These are phyloP conservation scores for Durotheca rogersii DNA, from an alignment of 495 filamentous ascomycete species.

Conservation along the genomic window DNA sequence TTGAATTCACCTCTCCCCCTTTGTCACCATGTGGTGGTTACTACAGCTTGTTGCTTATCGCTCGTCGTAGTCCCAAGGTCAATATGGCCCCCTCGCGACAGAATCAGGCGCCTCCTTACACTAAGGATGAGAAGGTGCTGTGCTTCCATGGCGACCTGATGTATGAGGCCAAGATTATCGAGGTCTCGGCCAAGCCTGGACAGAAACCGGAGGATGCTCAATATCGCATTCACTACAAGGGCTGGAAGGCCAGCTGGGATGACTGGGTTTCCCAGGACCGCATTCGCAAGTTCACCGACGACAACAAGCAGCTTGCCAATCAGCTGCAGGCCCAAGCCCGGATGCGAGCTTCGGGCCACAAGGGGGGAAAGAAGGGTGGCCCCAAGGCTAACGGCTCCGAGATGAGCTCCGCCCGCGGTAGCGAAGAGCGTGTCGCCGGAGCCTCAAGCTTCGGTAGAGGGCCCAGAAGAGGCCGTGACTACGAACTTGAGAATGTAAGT, in stretches of 20 bases:
- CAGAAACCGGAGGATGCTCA: constrained; percentile 71
- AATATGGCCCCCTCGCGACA: constrained; percentile 44
- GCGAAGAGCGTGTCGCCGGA: constrained; percentile 78
- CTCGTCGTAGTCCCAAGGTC: too few species aligned
- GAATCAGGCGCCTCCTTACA: constrained; percentile 58
- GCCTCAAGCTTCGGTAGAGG: constrained; percentile 63
- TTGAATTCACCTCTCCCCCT: too few species aligned
- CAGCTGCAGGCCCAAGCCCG: constrained; percentile 63
- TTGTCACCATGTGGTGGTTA: too few species aligned
- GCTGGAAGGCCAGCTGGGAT: constrained; percentile 99
- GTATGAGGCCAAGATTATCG: constrained; percentile 94
- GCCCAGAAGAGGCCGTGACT: constrained; percentile 69
- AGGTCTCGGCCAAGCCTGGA: constrained; percentile 61
- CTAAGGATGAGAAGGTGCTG: constrained; percentile 88
- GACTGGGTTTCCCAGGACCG: constrained; percentile 97
- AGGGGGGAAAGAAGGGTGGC: constrained; percentile 55
- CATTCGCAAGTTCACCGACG: constrained; percentile 88
- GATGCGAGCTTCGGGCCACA: constrained; percentile 45
- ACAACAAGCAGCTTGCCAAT: constrained; percentile 83
- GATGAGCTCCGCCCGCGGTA: constrained; percentile 75
- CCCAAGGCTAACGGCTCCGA: constrained; percentile 67
- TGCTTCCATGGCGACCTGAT: constrained; percentile 97
- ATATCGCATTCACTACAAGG: constrained; percentile 97
- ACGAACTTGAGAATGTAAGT: constrained; percentile 84
- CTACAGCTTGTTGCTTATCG: too few species aligned